A percentile compares a stretch with the other conserved stretches of the same genome.
phyloP scores from a whole-genome alignment of 169 alveolate species.

The Plasmodium cynomolgi region DNA sequence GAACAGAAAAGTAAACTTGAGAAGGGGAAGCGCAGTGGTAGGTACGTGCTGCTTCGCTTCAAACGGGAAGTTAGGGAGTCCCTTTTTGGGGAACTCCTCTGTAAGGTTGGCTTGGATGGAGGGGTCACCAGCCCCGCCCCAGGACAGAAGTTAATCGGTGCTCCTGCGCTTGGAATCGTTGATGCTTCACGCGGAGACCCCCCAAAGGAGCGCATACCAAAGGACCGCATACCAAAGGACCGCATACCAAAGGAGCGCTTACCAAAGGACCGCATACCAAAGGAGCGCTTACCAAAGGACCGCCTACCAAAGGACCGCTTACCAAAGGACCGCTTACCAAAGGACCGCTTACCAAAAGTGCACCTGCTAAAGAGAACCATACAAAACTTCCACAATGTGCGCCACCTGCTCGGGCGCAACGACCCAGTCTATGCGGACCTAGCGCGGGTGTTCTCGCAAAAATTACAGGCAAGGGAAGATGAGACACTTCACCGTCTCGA shows the following conservation, averaged over 20 bases:
- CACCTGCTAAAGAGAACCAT: background rate
- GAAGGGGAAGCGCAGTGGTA: slow-evolving; percentile 4
- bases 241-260: too few relatives aligned
- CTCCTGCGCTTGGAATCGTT: background rate
- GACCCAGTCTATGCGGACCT: background rate
- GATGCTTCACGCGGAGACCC: background rate
- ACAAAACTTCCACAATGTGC: background rate
- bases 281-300: too few relatives aligned
- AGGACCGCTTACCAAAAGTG: background rate
- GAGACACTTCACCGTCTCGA: background rate
- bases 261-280: too few relatives aligned
- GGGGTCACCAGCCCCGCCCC: background rate
- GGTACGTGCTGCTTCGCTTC: background rate
- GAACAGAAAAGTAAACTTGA: slow-evolving; percentile 12
- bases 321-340: too few relatives aligned
- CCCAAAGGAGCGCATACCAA: background rate
- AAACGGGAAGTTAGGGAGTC: background rate
- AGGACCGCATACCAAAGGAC: too few relatives aligned
- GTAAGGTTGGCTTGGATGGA: background rate
- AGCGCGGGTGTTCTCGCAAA: background rate
- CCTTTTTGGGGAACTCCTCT: background rate
- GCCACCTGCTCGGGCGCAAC: background rate
- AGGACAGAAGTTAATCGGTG: background rate
- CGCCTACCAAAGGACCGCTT: too few relatives aligned
- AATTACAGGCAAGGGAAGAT: background rate